These are phyloP conservation scores for Boletus vermiculosoides DNA, from an alignment of 768 basidiomycete genomes.

Conservation along the genomic window DNA sequence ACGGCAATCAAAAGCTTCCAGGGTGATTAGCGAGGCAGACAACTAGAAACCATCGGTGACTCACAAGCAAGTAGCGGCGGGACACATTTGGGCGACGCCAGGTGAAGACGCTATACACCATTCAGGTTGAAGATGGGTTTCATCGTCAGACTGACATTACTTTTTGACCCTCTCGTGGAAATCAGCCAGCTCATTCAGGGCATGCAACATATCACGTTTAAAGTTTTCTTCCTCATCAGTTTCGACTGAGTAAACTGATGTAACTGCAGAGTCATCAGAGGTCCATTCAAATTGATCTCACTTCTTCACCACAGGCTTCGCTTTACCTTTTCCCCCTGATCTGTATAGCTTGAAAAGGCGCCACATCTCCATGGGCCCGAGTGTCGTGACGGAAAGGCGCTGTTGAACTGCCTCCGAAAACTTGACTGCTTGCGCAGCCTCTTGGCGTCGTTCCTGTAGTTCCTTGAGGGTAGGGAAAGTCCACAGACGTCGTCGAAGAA, in stretches of 20 bases:
- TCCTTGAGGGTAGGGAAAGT: slow-evolving; percentile 56
- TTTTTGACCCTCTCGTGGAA: slow-evolving; percentile 64
- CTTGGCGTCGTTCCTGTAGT: slow-evolving; percentile 49
- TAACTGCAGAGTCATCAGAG: neutral
- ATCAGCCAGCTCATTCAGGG: slow-evolving; percentile 52
- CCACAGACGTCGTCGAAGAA: slow-evolving; percentile 48
- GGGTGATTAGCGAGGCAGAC: slow-evolving; percentile 3
- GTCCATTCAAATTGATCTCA: neutral
- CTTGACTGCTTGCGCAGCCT: slow-evolving; percentile 48
- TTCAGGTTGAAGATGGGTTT: slow-evolving; percentile 2
- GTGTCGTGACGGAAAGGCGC: slow-evolving; percentile 45
- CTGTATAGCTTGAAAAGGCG: slow-evolving; percentile 46
- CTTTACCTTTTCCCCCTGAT: slow-evolving; percentile 35
- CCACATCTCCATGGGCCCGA: slow-evolving; percentile 55
- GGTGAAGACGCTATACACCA: slow-evolving; percentile 51
- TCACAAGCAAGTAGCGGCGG: slow-evolving; percentile 46
- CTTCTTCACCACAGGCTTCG: slow-evolving; percentile 24
- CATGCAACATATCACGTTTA: slow-evolving; percentile 41
- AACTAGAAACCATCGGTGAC: slow-evolving; percentile 8
- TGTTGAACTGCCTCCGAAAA: slow-evolving; percentile 51
- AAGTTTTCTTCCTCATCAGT: slow-evolving; percentile 37
- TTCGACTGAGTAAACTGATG: slow-evolving; percentile 2
- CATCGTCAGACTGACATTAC: slow-evolving; percentile 33
- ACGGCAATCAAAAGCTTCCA: slow-evolving; percentile 38
- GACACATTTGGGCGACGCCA: slow-evolving; percentile 61